Conservation (phyloP, 2,329 filamentous ascomycete genomes). For the Arthrobotrys iridis region DNA sequence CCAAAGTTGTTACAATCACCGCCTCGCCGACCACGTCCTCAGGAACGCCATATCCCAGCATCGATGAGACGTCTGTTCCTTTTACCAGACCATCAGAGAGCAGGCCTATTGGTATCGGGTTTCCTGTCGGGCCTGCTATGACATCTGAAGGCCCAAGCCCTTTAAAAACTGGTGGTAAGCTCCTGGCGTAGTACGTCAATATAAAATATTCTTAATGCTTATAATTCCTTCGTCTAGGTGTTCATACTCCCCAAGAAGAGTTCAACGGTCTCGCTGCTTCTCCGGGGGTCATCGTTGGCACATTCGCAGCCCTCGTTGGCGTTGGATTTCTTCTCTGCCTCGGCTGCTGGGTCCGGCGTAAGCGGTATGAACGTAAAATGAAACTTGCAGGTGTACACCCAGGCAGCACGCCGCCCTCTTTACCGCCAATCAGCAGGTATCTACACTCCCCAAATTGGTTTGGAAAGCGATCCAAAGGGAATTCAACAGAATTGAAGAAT, state of each 20-base stretch:
- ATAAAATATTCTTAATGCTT: background rate
- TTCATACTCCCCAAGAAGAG: slow-evolving; percentile 25
- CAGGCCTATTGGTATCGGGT: background rate
- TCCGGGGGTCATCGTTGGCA: slow-evolving; percentile 31
- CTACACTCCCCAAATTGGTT: slow-evolving; percentile 37
- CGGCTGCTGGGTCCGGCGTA: slow-evolving; percentile 9
- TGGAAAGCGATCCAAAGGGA: background rate
- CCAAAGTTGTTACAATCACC: slow-evolving; percentile 18
- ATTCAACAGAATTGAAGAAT: slow-evolving; percentile 13
- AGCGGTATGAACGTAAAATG: slow-evolving; percentile 1
- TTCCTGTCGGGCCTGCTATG: background rate
- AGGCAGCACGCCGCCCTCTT: background rate
- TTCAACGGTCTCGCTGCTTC: slow-evolving; percentile 44
- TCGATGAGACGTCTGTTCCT: background rate
- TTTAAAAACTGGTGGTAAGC: slow-evolving; percentile 39
- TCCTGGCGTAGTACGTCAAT: background rate
- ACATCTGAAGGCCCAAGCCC: slow-evolving; percentile 26
- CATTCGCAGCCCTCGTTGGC: slow-evolving; percentile 23
- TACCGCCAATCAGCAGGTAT: background rate
- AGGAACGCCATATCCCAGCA: background rate
- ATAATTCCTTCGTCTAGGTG: slow-evolving; percentile 18
- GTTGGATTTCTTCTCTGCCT: slow-evolving; percentile 24
- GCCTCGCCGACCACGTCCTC: background rate
- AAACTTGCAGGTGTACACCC: background rate
- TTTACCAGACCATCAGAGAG: slow-evolving; percentile 11